phyloP scores from a whole-genome alignment of 2,329 filamentous ascomycete genomes.

The Bipolaris oryzae region DNA sequence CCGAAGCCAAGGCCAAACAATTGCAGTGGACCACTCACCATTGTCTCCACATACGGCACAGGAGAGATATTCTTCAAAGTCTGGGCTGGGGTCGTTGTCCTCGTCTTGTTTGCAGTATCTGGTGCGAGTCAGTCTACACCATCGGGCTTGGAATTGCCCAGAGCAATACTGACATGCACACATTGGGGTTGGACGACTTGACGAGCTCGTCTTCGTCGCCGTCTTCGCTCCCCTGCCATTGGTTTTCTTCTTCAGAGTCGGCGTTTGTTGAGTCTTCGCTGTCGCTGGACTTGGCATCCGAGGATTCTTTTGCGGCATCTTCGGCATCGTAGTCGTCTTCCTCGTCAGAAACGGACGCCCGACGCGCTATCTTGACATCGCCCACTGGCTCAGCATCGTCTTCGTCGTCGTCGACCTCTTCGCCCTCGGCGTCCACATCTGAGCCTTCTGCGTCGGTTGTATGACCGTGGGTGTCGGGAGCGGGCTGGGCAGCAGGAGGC shows the following conservation, averaged over 20 bases:
- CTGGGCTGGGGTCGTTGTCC: conserved; percentile 79
- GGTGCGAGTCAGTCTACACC: conserved; percentile 26
- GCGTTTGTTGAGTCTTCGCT: conserved; percentile 49
- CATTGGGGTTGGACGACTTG: conserved; percentile 57
- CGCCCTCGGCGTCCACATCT: conserved; percentile 52
- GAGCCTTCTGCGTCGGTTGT: conserved; percentile 50
- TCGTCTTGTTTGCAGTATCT: conserved; percentile 85
- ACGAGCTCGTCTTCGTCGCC: conserved; percentile 64
- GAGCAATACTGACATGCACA: conserved; percentile 65
- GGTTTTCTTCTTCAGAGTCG: conserved; percentile 63
- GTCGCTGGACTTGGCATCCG: conserved; percentile 46
- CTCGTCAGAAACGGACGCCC: conserved; percentile 45
- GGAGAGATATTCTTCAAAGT: conserved; percentile 78
- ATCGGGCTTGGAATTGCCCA: not conserved
- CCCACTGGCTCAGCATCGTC: conserved; percentile 56
- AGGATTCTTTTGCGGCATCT: conserved; percentile 47
- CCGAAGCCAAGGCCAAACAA: conserved; percentile 43
- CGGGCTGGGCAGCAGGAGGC: conserved; percentile 20
- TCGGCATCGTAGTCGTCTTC: conserved; percentile 50
- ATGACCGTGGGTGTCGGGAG: conserved; percentile 38
- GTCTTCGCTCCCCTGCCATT: conserved; percentile 61
- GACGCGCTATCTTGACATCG: conserved; percentile 49
- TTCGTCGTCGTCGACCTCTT: conserved; percentile 59
- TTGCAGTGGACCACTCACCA: conserved; percentile 63
- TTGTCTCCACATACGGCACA: conserved; percentile 82